Evolutionary conservation across 2,329 filamentous ascomycete genomes (phyloP).

Genomic region (Fusarium concolor): DNA sequence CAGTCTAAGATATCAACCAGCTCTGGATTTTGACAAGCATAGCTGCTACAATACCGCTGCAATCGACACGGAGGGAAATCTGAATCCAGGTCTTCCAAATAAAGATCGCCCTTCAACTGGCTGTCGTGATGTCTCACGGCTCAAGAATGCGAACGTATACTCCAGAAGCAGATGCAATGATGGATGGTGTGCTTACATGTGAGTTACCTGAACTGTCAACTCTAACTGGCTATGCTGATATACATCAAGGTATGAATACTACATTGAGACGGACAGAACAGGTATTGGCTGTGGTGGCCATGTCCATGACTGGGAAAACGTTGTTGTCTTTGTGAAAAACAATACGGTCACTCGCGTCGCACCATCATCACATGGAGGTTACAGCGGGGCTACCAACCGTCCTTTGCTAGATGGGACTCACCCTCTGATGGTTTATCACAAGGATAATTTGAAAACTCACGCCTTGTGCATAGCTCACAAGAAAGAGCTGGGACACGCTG

Average conservation of each 20-base stretch:
- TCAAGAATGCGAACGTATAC: background rate
- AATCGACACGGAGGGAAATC: accelerated
- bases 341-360: background rate
- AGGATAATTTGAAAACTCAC: background rate
- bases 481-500: accelerated
- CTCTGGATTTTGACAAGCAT: background rate
- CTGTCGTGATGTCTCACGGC: background rate
- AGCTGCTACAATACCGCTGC: background rate
- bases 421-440: background rate
- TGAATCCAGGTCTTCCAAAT: background rate
- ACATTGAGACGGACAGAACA: background rate
- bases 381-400: background rate
- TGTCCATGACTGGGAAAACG: background rate
- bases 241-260: too few relatives aligned
- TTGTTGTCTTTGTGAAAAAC: background rate
- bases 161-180: conserved; percentile 12
- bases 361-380: background rate
- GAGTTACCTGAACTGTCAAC: accelerated
- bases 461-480: accelerated
- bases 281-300: background rate
- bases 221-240: background rate
- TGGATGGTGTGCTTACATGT: conserved; percentile 1
- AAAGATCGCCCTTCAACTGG: accelerated
- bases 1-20: background rate
- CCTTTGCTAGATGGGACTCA: background rate